Base-by-base conservation (phyloP, 2,329 filamentous ascomycete genomes). In the Ceratocystis harringtonii region DNA sequence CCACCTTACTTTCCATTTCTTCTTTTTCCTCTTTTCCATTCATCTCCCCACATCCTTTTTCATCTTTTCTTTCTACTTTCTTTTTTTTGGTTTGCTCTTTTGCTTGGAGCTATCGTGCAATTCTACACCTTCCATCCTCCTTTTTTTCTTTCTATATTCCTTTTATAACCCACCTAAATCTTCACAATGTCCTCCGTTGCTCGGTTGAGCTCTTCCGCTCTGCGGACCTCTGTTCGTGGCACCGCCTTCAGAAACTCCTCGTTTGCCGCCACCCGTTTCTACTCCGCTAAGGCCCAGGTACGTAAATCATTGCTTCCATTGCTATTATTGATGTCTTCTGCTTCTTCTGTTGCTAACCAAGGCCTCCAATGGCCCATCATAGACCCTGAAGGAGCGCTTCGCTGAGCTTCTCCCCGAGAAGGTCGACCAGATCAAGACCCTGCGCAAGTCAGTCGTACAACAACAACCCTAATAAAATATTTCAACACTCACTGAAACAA, bases 331-430 rank as follows among this genome's bases (percentile, higher is more conserved):
- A 41, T 22, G 8, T 15, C 28, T 63, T 63, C 28, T 43, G 22
- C 32, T n/a, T 17, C 17, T 4, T 43, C n/a, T 45, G 22, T 66
- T 36, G 58, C 68, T 70, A 62, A 69, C 68, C 36, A 61, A 57
- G 57, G 32, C 68, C 30, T 61, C 61, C 68, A 64, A 66, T 66
- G 62, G 61, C 61, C 64, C 62, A 43, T 57, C 28, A 41, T 65
- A 99, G 94, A 91, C 91, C 72, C 81, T 99, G 76, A 99, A 99
- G 84, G 94, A 99, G 78, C 92, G 91, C 76, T 97, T 99, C 78
- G 92, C 92, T 76, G 92, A 94, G 78, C 88, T 92, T 75, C 83
- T 99, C 69, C 94, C 94, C 72, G 90, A 87, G 77, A 95, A 97
- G 85, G 88, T 96, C 75, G 94, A 99, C 81, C 90, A 97, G 85